Base-by-base conservation (phyloP, 116 monocot genomes). In the Phalaenopsis hybrid region DNA sequence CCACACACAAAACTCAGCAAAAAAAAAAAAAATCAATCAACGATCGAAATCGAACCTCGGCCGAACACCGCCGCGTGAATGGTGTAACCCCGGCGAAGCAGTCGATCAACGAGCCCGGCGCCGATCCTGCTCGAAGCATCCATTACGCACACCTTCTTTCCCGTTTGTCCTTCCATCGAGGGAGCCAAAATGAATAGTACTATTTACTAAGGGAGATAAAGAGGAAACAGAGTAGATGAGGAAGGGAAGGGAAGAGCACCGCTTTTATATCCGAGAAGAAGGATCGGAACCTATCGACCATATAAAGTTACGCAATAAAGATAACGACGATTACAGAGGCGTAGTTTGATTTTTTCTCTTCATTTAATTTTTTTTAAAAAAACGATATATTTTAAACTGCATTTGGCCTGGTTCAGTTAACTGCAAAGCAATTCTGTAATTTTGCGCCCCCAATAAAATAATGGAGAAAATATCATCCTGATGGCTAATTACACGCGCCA, bases 101-200 rank as follows among this genome's bases (percentile, higher is more conserved):
- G 92, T 4, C 76, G 46, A 34, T 88, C 88, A 16, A 90, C 88
- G 31, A 92, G 90, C 0, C 85, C 51, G 18, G 33, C 16, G 59
- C 90, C 92, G 28, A 92, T 81, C 4, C 68, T 33, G 37, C 83
- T 79, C 6, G 88, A 86, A 2, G 90, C 92, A 81, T 92, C 92
- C 90, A 92, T 88, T 2, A 90, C 92, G 81, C 92, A 92, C 16
- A 89, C 92, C 84, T 79, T 75, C 79, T 84, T 84, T 7, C 50
- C 59, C 74, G 44, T 79, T 4, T 31, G 25, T 74, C 28, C 25
- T 8, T 63, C 12, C 43, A 43, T 57, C 0, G 88, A 76, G 1
- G 82, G 86, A 12, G 86, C 82, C 86, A 89, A 84, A 5, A 20
- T 21, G 72, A 41, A 59, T 37, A 11, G 63, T 12, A 25, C 3